Conservation (phyloP, 164 flowering plant genomes). For the Aristolochia fimbriata region DNA sequence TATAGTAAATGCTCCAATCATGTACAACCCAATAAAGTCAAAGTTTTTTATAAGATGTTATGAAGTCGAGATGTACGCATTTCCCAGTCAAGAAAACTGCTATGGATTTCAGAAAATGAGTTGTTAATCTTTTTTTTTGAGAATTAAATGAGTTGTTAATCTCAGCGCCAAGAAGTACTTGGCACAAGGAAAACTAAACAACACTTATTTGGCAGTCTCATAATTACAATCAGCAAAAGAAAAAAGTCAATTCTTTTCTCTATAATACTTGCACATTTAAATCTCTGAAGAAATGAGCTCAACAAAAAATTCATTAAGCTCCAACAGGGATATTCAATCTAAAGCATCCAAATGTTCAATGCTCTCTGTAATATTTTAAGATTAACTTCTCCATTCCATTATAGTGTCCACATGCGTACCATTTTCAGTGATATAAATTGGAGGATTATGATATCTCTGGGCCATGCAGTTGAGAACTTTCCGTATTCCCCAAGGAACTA, state of each 20-base stretch:
- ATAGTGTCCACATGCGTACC: slow-evolving; percentile 25
- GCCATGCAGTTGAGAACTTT: slow-evolving; percentile 58
- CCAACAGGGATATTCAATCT: neutral
- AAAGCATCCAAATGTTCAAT: neutral
- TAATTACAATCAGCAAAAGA: too few species aligned
- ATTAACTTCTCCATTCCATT: neutral
- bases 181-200: too few species aligned
- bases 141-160: neutral
- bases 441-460: slow-evolving; percentile 47
- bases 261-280: neutral
- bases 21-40: neutral
- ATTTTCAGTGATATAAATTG: slow-evolving; percentile 70
- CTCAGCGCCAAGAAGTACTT: too few species aligned
- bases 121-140: too few species aligned
- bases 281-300: neutral
- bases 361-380: neutral
- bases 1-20: neutral
- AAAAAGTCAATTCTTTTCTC: too few species aligned
- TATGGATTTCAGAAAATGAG: neutral
- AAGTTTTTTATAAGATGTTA: neutral
- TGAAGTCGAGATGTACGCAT: neutral
- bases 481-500: slow-evolving; percentile 90
- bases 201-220: too few species aligned
- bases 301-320: neutral
- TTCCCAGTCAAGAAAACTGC: neutral